phyloP scores from a whole-genome alignment of 176 grass and related monocot species.

The Avena insularis region DNA sequence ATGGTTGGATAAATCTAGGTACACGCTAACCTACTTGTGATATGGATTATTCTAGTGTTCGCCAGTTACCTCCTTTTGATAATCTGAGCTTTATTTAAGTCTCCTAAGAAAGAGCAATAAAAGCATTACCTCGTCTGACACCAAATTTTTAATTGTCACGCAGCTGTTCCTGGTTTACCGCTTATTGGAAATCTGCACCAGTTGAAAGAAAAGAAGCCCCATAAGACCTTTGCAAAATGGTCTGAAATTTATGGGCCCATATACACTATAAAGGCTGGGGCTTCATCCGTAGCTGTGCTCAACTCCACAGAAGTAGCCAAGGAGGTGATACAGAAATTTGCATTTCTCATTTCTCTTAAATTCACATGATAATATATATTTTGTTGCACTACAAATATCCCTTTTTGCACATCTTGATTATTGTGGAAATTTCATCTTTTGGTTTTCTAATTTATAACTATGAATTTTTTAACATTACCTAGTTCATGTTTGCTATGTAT shows the following conservation, averaged over 20 bases:
- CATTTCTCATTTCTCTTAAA: too few relatives aligned
- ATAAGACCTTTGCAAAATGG: conserved; percentile 27
- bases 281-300: too few relatives aligned
- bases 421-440: too few relatives aligned
- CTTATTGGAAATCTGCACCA: conserved; percentile 87
- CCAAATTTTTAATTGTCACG: conserved; percentile 29
- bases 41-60: not conserved
- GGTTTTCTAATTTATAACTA: too few relatives aligned
- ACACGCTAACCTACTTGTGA: not conserved
- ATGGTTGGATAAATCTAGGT: not conserved
- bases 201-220: conserved; percentile 90
- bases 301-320: too few relatives aligned
- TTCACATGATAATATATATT: too few relatives aligned
- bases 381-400: too few relatives aligned
- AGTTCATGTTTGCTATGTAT: not conserved
- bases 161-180: conserved; percentile 86
- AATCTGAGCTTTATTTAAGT: not conserved
- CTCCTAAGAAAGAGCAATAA: not conserved
- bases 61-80: not conserved
- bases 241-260: too few relatives aligned
- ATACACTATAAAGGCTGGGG: too few relatives aligned
- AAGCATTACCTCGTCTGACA: not conserved
- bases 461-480: not conserved
- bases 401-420: too few relatives aligned
- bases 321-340: too few relatives aligned